phyloP scores from a whole-genome alignment of 441 rosid genomes.

The Gossypium trilobum region DNA sequence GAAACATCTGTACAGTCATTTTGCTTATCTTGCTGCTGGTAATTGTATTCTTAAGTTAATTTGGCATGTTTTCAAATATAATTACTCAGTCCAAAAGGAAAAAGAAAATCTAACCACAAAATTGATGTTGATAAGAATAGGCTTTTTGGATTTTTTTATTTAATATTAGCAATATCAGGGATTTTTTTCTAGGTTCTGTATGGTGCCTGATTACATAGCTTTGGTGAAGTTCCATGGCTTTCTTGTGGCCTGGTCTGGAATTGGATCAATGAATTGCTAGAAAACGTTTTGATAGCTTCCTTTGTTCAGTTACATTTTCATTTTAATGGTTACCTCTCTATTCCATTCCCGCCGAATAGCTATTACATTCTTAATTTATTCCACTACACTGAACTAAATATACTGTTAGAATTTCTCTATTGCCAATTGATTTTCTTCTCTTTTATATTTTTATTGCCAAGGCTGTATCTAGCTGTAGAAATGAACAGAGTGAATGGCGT shows the following conservation, averaged over 20 bases:
- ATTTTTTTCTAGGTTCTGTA: neutral
- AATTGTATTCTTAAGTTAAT: neutral
- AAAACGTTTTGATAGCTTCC: neutral
- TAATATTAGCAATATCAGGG: neutral
- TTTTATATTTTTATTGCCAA: conserved; percentile 21
- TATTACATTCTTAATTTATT: neutral
- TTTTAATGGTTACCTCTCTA: neutral
- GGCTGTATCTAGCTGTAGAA: conserved; percentile 72
- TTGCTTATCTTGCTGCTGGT: neutral
- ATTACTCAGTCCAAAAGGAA: neutral
- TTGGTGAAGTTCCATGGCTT: neutral
- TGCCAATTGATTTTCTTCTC: neutral
- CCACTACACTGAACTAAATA: neutral
- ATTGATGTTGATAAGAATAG: neutral
- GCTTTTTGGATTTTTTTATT: neutral
- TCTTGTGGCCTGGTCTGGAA: neutral
- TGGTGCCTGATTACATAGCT: neutral
- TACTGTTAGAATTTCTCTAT: neutral
- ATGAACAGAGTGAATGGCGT: conserved; percentile 66
- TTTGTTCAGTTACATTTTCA: neutral
- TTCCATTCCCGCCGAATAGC: neutral
- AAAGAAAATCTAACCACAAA: neutral
- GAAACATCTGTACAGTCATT: neutral
- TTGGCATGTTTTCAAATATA: neutral
- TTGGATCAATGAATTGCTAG: neutral